These are phyloP conservation scores for Fusarium penzigii DNA, from an alignment of 2,329 filamentous ascomycete genomes.

Conservation along the genomic window DNA sequence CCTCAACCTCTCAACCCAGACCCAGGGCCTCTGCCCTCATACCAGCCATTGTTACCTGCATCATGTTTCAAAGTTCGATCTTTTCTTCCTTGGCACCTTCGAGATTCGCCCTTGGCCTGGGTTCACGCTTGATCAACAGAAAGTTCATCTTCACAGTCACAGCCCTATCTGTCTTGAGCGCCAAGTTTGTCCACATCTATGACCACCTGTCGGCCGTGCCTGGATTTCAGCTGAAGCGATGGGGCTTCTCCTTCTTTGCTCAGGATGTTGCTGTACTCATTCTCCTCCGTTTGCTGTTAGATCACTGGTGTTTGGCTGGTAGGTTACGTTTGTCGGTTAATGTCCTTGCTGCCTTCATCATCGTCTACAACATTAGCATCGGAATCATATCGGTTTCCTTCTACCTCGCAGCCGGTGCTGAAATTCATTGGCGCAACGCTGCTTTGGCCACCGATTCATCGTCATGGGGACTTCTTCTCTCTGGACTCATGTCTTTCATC, in stretches of 20 bases:
- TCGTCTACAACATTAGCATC: slow-evolving; percentile 15
- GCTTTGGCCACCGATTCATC: slow-evolving; percentile 33
- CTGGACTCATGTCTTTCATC: slow-evolving; percentile 31
- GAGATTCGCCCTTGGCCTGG: slow-evolving; percentile 1
- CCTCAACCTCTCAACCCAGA: background rate
- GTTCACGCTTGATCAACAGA: slow-evolving; percentile 28
- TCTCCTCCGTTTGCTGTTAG: slow-evolving; percentile 34
- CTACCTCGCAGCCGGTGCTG: slow-evolving; percentile 33
- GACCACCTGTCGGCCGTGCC: slow-evolving; percentile 32
- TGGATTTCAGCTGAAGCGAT: slow-evolving; percentile 12
- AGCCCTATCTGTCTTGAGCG: slow-evolving; percentile 32
- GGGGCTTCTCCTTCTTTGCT: slow-evolving; percentile 34
- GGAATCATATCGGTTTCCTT: slow-evolving; percentile 29
- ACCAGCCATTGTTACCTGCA: no score
- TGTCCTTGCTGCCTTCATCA: slow-evolving; percentile 6
- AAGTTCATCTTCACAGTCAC: slow-evolving; percentile 35
- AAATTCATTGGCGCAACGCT: slow-evolving; percentile 39
- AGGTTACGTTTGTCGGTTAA: slow-evolving; percentile 10
- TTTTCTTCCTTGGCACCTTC: background rate
- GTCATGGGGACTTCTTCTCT: slow-evolving; percentile 32
- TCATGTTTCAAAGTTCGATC: background rate
- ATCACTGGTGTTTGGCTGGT: slow-evolving; percentile 20
- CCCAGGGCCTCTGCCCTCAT: background rate
- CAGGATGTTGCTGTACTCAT: slow-evolving; percentile 36
- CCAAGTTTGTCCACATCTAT: slow-evolving; percentile 36